Percentiles rank a stretch among this genome's conserved stretches.
phyloP scores from a whole-genome alignment of 202 grass and related monocot genomes.

The Cymbopogon flexuosus region DNA sequence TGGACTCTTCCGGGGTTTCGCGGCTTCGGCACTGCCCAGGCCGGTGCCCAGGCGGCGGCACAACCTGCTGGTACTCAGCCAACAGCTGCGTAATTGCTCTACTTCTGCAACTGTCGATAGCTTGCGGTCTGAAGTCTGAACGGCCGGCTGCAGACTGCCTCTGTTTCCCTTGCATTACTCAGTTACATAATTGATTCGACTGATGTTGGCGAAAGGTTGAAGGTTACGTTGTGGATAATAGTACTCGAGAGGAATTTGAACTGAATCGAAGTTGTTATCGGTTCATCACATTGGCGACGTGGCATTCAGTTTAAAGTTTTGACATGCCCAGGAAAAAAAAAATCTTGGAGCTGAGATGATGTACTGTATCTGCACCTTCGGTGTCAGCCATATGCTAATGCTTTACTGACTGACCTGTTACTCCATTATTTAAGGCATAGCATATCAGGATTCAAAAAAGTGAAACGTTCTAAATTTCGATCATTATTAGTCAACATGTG shows the following conservation, averaged over 20 bases:
- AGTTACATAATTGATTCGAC: neutral
- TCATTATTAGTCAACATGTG: neutral
- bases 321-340: neutral
- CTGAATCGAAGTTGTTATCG: neutral
- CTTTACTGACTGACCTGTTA: neutral
- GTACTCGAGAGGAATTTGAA: neutral
- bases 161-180: constrained; percentile 2
- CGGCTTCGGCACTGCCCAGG: constrained; percentile 28
- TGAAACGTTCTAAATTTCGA: neutral
- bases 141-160: neutral
- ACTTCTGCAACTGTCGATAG: constrained; percentile 15
- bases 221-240: neutral
- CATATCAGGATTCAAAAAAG: neutral
- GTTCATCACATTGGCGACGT: neutral
- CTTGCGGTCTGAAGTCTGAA: neutral
- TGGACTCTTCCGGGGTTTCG: constrained; percentile 33
- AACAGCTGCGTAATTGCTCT: constrained; percentile 29
- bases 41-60: constrained; percentile 20
- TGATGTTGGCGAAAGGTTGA: neutral
- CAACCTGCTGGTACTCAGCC: constrained; percentile 23
- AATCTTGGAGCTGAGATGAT: neutral
- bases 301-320: neutral
- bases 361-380: neutral
- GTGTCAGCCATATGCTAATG: neutral
- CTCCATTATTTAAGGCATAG: neutral